phyloP scores from a whole-genome alignment of 2,329 filamentous ascomycete species.

The Berkeleyomyces rouxiae region DNA sequence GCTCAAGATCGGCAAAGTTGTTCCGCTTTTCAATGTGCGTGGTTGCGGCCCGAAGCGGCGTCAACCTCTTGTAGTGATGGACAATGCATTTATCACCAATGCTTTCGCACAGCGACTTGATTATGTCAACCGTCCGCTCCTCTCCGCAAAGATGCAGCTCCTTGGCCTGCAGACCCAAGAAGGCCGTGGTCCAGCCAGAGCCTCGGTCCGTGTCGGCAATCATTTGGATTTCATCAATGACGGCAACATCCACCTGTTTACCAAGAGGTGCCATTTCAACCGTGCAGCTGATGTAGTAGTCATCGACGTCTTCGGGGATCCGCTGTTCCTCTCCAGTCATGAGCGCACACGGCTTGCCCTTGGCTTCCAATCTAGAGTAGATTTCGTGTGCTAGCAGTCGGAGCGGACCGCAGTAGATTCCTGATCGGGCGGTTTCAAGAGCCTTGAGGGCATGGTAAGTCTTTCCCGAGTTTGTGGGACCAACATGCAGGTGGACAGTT shows the following conservation, averaged over 20 bases:
- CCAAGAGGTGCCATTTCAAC: constrained; percentile 68
- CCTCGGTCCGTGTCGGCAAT: constrained; percentile 65
- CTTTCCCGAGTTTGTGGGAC: constrained; percentile 95
- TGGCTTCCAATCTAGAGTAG: constrained; percentile 69
- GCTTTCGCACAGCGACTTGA: constrained; percentile 58
- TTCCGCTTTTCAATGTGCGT: constrained; percentile 38
- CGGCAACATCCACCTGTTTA: constrained; percentile 59
- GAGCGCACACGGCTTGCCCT: constrained; percentile 60
- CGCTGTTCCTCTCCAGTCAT: constrained; percentile 84
- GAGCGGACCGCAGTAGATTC: constrained; percentile 82
- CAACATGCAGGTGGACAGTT: constrained; percentile 81
- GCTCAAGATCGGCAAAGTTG: constrained; percentile 50
- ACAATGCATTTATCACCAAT: constrained; percentile 71
- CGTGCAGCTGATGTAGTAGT: constrained; percentile 64
- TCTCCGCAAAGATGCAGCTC: constrained; percentile 93
- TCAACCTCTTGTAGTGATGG: constrained; percentile 71
- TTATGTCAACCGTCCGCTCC: constrained; percentile 60
- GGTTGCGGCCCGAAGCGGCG: constrained; percentile 51
- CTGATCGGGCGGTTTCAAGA: constrained; percentile 56
- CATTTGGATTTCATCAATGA: constrained; percentile 99
- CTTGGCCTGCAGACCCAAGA: constrained; percentile 70
- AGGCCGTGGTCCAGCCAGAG: constrained; percentile 85
- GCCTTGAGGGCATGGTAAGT: constrained; percentile 85
- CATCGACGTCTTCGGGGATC: constrained; percentile 40
- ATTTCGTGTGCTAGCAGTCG: constrained; percentile 84